These are phyloP conservation scores for Trichomonas vaginalis DNA, from an alignment of 208 protist genomes.

Conservation along the genomic window DNA sequence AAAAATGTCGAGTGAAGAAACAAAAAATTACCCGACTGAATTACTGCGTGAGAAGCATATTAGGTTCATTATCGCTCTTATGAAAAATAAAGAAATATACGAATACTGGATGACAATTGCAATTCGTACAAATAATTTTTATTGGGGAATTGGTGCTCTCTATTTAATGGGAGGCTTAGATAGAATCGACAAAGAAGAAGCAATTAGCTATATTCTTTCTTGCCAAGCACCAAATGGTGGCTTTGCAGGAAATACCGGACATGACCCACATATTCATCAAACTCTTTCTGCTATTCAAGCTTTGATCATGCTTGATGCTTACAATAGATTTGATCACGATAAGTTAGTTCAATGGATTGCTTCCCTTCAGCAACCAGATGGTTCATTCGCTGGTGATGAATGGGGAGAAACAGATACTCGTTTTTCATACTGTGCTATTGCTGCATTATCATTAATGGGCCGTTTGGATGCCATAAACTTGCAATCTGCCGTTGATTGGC, in stretches of 20 bases:
- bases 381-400: constrained; percentile 87
- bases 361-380: constrained; percentile 76
- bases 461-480: constrained; percentile 55
- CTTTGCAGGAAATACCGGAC: constrained; percentile 79
- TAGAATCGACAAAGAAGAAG: constrained; percentile 40
- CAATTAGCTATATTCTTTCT: constrained; percentile 66
- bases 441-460: constrained; percentile 67
- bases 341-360: constrained; percentile 49
- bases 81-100: neutral
- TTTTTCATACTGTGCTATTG: constrained; percentile 61
- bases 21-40: too few relatives aligned
- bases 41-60: neutral
- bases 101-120: neutral
- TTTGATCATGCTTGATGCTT: neutral
- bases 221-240: constrained; percentile 78
- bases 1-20: too few relatives aligned
- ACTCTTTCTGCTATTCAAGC: constrained; percentile 84
- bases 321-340: neutral
- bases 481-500: constrained; percentile 45
- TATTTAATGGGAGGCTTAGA: constrained; percentile 51
- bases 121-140: constrained; percentile 36
- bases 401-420: constrained; percentile 49
- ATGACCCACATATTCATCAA: constrained; percentile 92
- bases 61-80: neutral
- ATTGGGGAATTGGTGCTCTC: constrained; percentile 74